A percentile compares a stretch with the other conserved stretches of the same genome.
phyloP scores from a whole-genome alignment of 305 asterid genomes.

The Salvia sclarea region DNA sequence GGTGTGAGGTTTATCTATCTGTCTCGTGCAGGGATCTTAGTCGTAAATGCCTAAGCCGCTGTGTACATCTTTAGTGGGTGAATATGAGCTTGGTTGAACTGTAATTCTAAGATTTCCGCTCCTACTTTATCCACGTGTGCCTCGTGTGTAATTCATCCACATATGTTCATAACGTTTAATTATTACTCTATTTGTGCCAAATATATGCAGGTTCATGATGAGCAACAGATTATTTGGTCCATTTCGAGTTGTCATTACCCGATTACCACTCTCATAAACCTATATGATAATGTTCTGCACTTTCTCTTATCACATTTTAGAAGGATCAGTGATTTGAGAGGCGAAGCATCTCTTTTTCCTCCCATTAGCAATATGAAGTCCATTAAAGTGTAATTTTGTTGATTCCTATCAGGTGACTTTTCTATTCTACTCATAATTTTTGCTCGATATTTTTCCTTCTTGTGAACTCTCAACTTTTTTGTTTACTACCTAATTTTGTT shows the following conservation, averaged over 20 bases:
- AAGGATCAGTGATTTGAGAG: constrained; percentile 89
- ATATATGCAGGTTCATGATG: constrained; percentile 74
- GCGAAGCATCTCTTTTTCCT: constrained; percentile 69
- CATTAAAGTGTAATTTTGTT: constrained; percentile 61
- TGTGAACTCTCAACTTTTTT: no score
- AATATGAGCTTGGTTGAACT: constrained; percentile 60
- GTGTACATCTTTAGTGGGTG: constrained; percentile 76
- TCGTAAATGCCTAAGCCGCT: constrained; percentile 66
- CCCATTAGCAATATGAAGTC: constrained; percentile 52
- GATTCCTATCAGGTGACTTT: no score
- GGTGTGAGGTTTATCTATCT: constrained; percentile 1
- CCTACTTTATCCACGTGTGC: constrained; percentile 14
- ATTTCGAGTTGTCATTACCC: constrained; percentile 66
- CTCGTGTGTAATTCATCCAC: no score
- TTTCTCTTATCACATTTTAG: constrained; percentile 47
- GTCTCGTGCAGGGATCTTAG: constrained; percentile 78
- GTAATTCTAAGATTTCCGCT: constrained; percentile 41
- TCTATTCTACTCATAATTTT: no score
- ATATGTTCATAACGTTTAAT: constrained; percentile 11
- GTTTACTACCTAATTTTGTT: no score
- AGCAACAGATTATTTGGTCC: constrained; percentile 85
- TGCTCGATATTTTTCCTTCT: no score
- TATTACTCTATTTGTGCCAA: constrained; percentile 1
- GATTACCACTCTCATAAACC: constrained; percentile 62
- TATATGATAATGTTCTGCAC: constrained; percentile 46